Base-by-base conservation (phyloP, 2,329 filamentous ascomycete genomes). In the Ambrosiella cleistominuta region DNA sequence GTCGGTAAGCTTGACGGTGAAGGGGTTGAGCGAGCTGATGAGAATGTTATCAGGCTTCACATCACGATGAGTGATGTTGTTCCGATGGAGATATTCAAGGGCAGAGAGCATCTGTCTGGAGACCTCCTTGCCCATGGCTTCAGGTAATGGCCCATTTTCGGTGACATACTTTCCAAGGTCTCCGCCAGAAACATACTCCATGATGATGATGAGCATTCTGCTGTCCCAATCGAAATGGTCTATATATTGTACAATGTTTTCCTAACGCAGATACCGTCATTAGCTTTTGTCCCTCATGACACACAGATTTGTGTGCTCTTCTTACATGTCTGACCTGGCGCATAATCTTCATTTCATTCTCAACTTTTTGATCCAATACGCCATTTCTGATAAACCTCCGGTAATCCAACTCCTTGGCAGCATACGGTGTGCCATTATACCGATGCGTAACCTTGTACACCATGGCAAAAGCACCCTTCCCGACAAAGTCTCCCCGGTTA, bases 1-100 rank as follows among this genome's bases (percentile, higher is more conserved):
- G 67, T 98, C 93, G 0, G 93, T 95, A 12, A 98, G 75, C 70
- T 98, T 97, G 64, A 97, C 85, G 12, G 80, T 75, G 54, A 95
- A 79, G 0, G 90, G 89, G 5, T 83, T 74, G 8, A 80, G 68
- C 0, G 81, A 83, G 9, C 82, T 76, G 63, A 97, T 86, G 45
- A 98, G 75, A 61, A 98, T 96, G 66, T 98, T 98, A 73, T 98
- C 93, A 0, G 93, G 93, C 68, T 98, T 98, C 66, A 98, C 89
- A 69, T 98, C 93, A n/a, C 93, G 85, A 70, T 98, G 93, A 0
- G 91, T 97, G 64, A 98, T 96, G 66, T 85, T 88, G 65, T 86
- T 84, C 57, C 77, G 74, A 68, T 98, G 93, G 7, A 98, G 75
- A 68, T 98, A 96, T 37, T 81, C 82, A 56, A 98, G 73, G 1